phyloP scores from a whole-genome alignment of 148 eudicot species.

The Limonium bicolor region DNA sequence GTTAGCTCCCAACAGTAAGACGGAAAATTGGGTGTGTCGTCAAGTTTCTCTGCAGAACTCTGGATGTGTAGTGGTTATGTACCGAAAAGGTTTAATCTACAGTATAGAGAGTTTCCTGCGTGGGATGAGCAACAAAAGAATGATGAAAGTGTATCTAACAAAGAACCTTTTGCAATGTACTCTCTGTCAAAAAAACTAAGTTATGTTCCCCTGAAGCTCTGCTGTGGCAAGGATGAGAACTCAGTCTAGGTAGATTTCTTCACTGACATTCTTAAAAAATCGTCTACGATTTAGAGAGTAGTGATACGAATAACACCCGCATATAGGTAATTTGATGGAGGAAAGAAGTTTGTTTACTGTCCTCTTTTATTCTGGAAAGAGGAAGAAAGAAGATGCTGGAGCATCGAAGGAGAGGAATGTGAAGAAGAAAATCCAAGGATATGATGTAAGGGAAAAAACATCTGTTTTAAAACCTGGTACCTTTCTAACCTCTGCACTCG shows the following conservation, averaged over 20 bases:
- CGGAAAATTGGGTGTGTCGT: too few species aligned
- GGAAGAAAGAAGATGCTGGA: conserved; percentile 34
- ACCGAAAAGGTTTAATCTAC: conserved; percentile 68
- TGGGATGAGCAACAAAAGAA: conserved; percentile 27
- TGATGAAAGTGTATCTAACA: conserved; percentile 26
- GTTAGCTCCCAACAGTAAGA: conserved; percentile 23
- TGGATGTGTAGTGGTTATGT: conserved; percentile 83
- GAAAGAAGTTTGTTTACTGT: conserved; percentile 20
- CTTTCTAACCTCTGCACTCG: too few species aligned
- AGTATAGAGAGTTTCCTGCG: conserved; percentile 56
- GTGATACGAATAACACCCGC: conserved; percentile 9
- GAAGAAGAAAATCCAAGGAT: conserved; percentile 53
- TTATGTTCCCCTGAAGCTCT: conserved; percentile 11
- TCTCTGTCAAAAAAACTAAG: conserved; percentile 42
- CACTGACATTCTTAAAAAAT: conserved; percentile 15
- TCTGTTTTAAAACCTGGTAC: too few species aligned
- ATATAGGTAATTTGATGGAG: conserved; percentile 18
- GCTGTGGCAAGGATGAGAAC: conserved; percentile 14
- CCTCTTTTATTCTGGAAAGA: conserved; percentile 27
- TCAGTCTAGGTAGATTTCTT: conserved; percentile 14
- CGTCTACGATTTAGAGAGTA: conserved; percentile 21
- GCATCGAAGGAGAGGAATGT: conserved; percentile 32
- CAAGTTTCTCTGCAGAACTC: conserved; percentile 43
- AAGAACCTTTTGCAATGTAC: conserved; percentile 47
- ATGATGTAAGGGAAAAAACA: conserved; percentile 27